phyloP scores from a whole-genome alignment of 1,284 basidiomycete species.

The Puccinia coronata region DNA sequence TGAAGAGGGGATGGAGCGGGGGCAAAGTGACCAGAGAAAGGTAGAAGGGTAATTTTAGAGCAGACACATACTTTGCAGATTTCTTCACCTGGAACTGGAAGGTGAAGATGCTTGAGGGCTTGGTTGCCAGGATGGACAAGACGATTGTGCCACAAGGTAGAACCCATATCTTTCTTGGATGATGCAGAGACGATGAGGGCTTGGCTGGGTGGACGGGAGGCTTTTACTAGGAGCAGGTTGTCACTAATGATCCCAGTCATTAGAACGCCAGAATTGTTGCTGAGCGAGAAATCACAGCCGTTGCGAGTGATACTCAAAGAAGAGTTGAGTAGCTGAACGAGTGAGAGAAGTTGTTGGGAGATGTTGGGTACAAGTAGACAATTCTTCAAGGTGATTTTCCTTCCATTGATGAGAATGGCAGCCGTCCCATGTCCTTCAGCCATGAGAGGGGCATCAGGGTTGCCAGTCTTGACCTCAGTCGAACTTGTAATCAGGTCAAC shows the following conservation, averaged over 20 bases:
- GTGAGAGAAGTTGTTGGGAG: background rate
- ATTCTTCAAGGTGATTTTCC: too few species aligned
- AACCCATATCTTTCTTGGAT: background rate
- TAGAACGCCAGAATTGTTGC: background rate
- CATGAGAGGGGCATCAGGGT: too few species aligned
- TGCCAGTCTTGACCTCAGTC: too few species aligned
- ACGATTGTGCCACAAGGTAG: background rate
- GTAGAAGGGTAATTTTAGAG: background rate
- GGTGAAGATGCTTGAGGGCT: background rate
- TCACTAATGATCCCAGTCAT: background rate
- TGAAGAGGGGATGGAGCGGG: background rate
- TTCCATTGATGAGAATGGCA: too few species aligned
- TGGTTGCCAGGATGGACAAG: background rate
- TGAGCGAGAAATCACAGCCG: background rate
- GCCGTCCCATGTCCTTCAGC: too few species aligned
- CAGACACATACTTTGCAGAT: background rate
- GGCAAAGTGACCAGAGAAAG: conserved; percentile 1
- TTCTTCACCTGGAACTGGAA: background rate
- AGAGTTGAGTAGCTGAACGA: background rate
- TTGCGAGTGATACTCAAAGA: background rate
- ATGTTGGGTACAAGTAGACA: conserved; percentile 6
- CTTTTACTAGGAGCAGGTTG: background rate
- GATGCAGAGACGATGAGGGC: too few species aligned
- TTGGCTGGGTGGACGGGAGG: background rate
- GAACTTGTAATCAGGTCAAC: too few species aligned